phyloP scores from a whole-genome alignment of 345 rosid genomes.

The Mallotus nudiflorus region DNA sequence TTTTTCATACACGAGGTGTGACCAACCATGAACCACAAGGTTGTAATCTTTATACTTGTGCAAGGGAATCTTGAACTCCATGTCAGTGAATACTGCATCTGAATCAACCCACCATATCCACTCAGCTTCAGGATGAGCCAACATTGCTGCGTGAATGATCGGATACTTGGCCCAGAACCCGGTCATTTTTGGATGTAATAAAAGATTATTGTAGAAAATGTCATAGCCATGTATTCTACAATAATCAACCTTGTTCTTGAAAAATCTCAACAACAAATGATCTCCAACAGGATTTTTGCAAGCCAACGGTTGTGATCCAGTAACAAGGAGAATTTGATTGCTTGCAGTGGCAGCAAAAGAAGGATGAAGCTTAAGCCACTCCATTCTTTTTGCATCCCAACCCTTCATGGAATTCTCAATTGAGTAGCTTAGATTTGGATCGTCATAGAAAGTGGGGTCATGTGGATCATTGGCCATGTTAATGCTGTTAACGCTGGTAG shows the following conservation, averaged over 20 bases:
- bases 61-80: constrained; percentile 20
- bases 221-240: constrained; percentile 28
- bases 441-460: constrained; percentile 13
- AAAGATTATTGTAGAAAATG: constrained; percentile 22
- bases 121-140: constrained; percentile 28
- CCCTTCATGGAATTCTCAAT: constrained; percentile 1
- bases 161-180: constrained; percentile 29
- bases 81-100: constrained; percentile 25
- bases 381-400: constrained; percentile 21
- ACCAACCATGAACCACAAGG: constrained; percentile 24
- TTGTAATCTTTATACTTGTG: constrained; percentile 16
- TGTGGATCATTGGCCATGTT: constrained; percentile 10
- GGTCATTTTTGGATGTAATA: constrained; percentile 18
- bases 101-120: constrained; percentile 33
- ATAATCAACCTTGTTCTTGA: constrained; percentile 32
- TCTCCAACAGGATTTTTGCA: constrained; percentile 23
- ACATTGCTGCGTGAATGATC: constrained; percentile 10
- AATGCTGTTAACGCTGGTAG: background rate
- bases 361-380: constrained; percentile 24
- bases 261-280: constrained; percentile 17
- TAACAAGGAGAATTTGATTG: constrained; percentile 11
- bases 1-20: constrained; percentile 1
- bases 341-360: constrained; percentile 10
- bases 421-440: constrained; percentile 10
- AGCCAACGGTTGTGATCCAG: constrained; percentile 22